Evolutionary conservation across 148 eudicot species (phyloP), one percentile per base, ranked within the genome.

Genomic region (Suaeda aralocaspica): DNA sequence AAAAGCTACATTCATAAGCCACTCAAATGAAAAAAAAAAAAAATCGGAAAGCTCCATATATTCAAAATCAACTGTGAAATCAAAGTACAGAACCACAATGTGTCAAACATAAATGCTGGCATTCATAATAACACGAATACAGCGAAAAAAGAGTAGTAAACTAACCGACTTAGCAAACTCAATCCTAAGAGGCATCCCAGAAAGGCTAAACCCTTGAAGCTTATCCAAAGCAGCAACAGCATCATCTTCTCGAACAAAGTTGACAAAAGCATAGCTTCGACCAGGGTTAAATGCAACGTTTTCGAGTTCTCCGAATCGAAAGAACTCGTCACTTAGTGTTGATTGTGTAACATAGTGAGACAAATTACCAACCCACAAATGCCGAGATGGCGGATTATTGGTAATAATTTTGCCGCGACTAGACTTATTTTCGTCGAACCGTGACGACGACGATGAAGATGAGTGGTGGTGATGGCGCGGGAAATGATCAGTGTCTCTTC

Each of bases 121-220:
- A 65, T n/a, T n/a, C n/a, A n/a, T 70, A 61, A 70, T 72, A 64
- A 76, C 49, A 63, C 72, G 31, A 56, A 56, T 28, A 56, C 25
- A 56, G 26, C 60, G 2, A 25, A 10, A 25, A n/a, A 56, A 56
- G 60, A 16, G 31, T 28, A 28, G 77, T 79, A 71, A 89, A 86
- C 96, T 91, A 88, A 90, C 96, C 96, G 91, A 86, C 93, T 88
- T 91, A 42, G 96, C 81, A 88, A 88, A 91, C 84, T 91, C 89
- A 83, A 91, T 82, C 79, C 68, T 91, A 83, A 91, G 88, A 52
- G 88, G 79, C 74, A 81, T 82, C 69, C 89, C 96, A 33, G 79
- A 83, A 68, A 91, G 44, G 62, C 26, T 69, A 82, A 75, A 83
- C 61, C 93, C 96, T 78, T 91, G 91, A 72, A 91, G 96, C 61